Evolutionary conservation across 1,139 yeast species (phyloP).

Genomic region (Sugiyamaella castrensis): DNA sequence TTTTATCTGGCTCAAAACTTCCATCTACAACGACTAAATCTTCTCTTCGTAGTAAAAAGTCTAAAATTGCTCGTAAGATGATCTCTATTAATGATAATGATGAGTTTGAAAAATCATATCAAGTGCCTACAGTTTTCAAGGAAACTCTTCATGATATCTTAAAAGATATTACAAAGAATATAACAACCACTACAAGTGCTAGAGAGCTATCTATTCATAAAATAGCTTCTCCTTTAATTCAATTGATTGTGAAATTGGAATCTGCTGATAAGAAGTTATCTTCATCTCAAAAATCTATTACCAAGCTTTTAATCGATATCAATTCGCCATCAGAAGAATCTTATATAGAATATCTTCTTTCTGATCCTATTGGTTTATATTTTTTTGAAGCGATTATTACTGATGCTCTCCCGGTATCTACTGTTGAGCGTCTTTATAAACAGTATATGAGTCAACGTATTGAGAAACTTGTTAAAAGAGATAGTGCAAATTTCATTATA

Average conservation of each 20-base stretch:
- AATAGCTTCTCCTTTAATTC: conserved; percentile 84
- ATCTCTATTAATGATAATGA: conserved; percentile 74
- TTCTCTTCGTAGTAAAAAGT: conserved; percentile 76
- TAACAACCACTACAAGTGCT: conserved; percentile 41
- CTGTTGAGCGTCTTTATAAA: conserved; percentile 65
- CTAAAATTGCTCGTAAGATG: conserved; percentile 90
- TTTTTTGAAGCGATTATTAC: conserved; percentile 72
- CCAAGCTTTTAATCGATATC: conserved; percentile 31
- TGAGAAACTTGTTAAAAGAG: conserved; percentile 69
- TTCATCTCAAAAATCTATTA: conserved; percentile 17
- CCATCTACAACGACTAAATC: conserved; percentile 75
- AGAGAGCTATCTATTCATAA: conserved; percentile 77
- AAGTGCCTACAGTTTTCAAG: conserved; percentile 71
- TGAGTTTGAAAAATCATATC: conserved; percentile 45
- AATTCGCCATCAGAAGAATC: conserved; percentile 64
- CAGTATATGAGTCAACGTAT: conserved; percentile 73
- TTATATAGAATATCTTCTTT: conserved; percentile 76
- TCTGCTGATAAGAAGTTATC: conserved; percentile 19
- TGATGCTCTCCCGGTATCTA: conserved; percentile 57
- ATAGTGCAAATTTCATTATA: conserved; percentile 81
- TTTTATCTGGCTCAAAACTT: conserved; percentile 72
- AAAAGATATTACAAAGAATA: conserved; percentile 37
- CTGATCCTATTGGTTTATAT: conserved; percentile 90
- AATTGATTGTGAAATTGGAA: conserved; percentile 55
- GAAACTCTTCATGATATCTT: conserved; percentile 36